A percentile compares a stretch with the other conserved stretches of the same genome.
phyloP scores from a whole-genome alignment of 1,284 basidiomycete species.

The Mycena sp. region DNA sequence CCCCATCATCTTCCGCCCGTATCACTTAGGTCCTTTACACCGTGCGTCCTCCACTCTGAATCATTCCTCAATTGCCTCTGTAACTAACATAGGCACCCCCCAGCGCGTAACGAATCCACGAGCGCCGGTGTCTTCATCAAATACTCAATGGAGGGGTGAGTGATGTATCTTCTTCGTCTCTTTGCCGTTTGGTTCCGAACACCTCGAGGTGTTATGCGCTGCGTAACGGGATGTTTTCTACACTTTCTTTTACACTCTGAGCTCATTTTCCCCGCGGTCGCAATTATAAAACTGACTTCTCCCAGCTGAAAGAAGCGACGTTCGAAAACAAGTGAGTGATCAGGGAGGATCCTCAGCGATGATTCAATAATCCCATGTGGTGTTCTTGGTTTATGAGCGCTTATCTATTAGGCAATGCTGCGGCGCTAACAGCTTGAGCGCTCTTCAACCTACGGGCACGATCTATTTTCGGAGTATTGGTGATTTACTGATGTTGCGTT shows the following conservation, averaged over 20 bases:
- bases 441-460: background rate
- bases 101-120: background rate
- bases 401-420: background rate
- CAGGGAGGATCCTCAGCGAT: background rate
- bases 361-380: background rate
- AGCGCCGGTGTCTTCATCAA: background rate
- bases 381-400: background rate
- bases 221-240: background rate
- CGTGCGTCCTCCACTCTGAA: too few relatives aligned
- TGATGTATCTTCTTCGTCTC: background rate
- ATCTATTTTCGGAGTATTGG: background rate
- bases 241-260: background rate
- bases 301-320: background rate
- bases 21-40: too few relatives aligned
- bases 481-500: background rate
- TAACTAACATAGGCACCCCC: background rate
- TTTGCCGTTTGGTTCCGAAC: background rate
- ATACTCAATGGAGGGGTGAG: background rate
- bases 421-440: conserved; percentile 1
- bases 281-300: background rate
- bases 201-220: background rate
- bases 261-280: background rate
- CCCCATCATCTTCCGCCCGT: too few relatives aligned
- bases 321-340: background rate
- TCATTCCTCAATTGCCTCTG: too few relatives aligned